Base-by-base conservation (phyloP, 2,329 filamentous ascomycete species). In the Trichoderma asperellum region DNA sequence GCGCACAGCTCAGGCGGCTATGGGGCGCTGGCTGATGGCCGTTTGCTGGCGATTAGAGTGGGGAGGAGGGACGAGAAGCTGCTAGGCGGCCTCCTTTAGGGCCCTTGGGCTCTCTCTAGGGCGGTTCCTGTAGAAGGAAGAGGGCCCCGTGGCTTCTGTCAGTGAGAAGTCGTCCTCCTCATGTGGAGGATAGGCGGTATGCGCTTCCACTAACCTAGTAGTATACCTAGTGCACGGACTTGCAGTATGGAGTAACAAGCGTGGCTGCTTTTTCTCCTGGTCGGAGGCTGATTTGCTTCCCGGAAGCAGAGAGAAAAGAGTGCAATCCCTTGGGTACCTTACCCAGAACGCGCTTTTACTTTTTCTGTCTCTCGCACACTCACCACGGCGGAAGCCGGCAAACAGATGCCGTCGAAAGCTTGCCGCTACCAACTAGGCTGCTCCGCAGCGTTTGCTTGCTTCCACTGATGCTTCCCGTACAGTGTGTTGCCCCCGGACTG, bases 31-130 rank as follows among this genome's bases (percentile, higher is more conserved):
- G 49, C 61, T 53, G 57, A 59, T 14, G 57, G 57, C 21, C 53
- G 66, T 63, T 67, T 40, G 62, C 58, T 37, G 66, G 58, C 40
- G 32, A 49, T 49, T 37, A 34, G 64, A 35, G 64, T 49, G 55
- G 37, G 62, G 55, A n/a, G 53, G 11, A 53, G 56, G n/a, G 56
- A 35, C 29, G 34, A 47, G 57, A 56, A 49, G 47, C 47, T 49
- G 47, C 47, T 49, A 49, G 49, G 66, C 66, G 58, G 66, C 66
- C 66, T 68, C 66, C 66, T 63, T 47, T 40, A 24, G 47, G 47
- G n/a, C 47, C 21, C 47, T 53, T 52, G 56, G 66, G 37, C 35
- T 52, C 40, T 35, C 35, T 40, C 24, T 56, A 55, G 61, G 35
- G 59, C 59, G 59, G 18, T 43, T 43, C 10, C 47, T 49, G 12